A percentile compares a stretch with the other conserved stretches of the same genome.
Evolutionary conservation across 805 yeast species (phyloP).

Genomic region (Ogataea nonfermentans): DNA sequence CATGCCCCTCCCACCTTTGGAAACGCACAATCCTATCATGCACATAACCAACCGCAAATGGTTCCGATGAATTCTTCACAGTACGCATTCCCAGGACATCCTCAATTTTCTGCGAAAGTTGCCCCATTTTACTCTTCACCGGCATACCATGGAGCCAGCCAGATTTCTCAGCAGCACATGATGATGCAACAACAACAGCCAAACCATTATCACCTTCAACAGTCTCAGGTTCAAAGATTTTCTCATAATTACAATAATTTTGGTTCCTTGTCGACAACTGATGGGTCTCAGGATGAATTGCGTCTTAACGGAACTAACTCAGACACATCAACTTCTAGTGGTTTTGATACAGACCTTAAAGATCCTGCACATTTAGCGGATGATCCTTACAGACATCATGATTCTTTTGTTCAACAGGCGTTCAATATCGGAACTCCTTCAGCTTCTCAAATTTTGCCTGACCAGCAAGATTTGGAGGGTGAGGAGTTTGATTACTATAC

Average conservation of each 20-base stretch:
- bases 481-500: slow-evolving; percentile 43
- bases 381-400: slow-evolving; percentile 16
- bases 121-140: slow-evolving; percentile 12
- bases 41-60: slow-evolving; percentile 1
- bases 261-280: slow-evolving; percentile 28
- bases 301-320: slow-evolving; percentile 26
- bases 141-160: slow-evolving; percentile 6
- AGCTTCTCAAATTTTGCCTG: slow-evolving; percentile 12
- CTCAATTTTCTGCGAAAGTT: slow-evolving; percentile 11
- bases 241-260: slow-evolving; percentile 24
- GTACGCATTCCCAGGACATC: slow-evolving; percentile 18
- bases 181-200: slow-evolving; percentile 16
- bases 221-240: slow-evolving; percentile 19
- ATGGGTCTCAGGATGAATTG: slow-evolving; percentile 31
- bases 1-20: slow-evolving; percentile 20
- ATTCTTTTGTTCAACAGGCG: slow-evolving; percentile 16
- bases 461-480: slow-evolving; percentile 8
- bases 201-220: slow-evolving; percentile 15
- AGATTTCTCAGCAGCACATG: slow-evolving; percentile 18
- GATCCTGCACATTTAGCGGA: slow-evolving; percentile 15
- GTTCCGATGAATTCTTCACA: slow-evolving; percentile 9
- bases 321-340: slow-evolving; percentile 30
- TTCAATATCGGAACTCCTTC: slow-evolving; percentile 17
- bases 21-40: slow-evolving; percentile 5
- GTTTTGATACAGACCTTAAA: slow-evolving; percentile 18